Evolutionary conservation across 1,284 basidiomycete species (phyloP).

Genomic region (Leccinum solheimii): DNA sequence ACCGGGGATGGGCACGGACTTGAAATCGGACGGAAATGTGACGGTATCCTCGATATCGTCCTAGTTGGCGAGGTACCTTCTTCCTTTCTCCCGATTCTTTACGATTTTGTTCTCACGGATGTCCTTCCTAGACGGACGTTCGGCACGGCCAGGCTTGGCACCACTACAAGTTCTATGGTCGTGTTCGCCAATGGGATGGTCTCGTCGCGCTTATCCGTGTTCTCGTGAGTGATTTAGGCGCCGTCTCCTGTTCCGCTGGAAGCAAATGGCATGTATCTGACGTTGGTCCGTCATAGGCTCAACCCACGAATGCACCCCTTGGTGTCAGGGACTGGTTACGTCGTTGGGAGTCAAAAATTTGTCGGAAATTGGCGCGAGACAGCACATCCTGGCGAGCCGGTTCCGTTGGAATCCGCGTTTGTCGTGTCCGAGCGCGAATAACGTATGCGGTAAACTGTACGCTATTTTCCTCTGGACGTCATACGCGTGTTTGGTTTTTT

Average conservation of each 20-base stretch:
- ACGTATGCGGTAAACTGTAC: background rate
- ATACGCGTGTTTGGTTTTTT: background rate
- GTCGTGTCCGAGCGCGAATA: slow-evolving; percentile 46
- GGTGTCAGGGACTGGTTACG: slow-evolving; percentile 62
- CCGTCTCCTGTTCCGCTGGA: background rate
- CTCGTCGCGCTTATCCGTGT: slow-evolving; percentile 61
- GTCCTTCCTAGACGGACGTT: slow-evolving; percentile 45
- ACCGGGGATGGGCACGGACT: slow-evolving; percentile 23
- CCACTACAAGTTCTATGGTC: slow-evolving; percentile 59
- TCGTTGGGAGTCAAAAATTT: slow-evolving; percentile 61
- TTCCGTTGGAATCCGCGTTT: slow-evolving; percentile 60
- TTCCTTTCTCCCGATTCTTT: background rate
- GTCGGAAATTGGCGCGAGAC: slow-evolving; percentile 66
- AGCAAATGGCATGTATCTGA: background rate
- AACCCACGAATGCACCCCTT: slow-evolving; percentile 8
- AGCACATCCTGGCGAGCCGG: slow-evolving; percentile 40
- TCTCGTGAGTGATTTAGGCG: slow-evolving; percentile 35
- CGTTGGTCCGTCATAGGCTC: background rate
- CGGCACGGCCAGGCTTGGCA: slow-evolving; percentile 62
- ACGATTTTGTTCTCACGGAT: slow-evolving; percentile 1
- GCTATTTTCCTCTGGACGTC: background rate
- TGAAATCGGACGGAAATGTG: slow-evolving; percentile 39
- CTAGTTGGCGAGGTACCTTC: slow-evolving; percentile 52
- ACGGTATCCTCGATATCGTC: slow-evolving; percentile 57
- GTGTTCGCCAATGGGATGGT: slow-evolving; percentile 67